A percentile compares a stretch with the other conserved stretches of the same genome.
phyloP scores from a whole-genome alignment of 345 rosid species.

The Sapria himalayana region DNA sequence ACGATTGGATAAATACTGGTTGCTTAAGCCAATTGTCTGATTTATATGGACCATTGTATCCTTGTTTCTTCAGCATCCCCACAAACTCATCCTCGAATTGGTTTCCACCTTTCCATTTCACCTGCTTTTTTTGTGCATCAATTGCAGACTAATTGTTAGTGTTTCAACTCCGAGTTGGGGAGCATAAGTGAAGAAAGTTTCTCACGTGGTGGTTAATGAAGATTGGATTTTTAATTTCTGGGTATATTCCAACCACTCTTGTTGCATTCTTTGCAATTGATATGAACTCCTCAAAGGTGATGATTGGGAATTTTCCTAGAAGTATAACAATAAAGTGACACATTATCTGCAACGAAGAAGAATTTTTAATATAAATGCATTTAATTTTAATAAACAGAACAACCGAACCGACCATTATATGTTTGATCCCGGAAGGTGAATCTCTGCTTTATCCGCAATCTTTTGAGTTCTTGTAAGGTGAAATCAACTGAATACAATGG shows the following conservation, averaged over 20 bases:
- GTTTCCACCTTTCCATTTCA: constrained; percentile 62
- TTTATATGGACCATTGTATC: constrained; percentile 64
- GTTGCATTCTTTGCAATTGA: constrained; percentile 66
- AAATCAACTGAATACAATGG: constrained; percentile 50
- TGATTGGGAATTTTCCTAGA: constrained; percentile 56
- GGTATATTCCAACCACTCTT: constrained; percentile 87
- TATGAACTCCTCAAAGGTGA: constrained; percentile 76
- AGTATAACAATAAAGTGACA: constrained; percentile 2
- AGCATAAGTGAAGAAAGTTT: constrained; percentile 1
- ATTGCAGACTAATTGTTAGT: not conserved
- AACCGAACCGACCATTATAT: constrained; percentile 43
- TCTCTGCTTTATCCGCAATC: constrained; percentile 62
- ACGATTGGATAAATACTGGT: constrained; percentile 81
- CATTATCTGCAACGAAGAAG: not conserved
- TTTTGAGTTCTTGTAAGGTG: constrained; percentile 48
- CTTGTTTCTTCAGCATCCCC: constrained; percentile 51
- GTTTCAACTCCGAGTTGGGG: not conserved
- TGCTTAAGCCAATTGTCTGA: constrained; percentile 65
- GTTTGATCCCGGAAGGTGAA: constrained; percentile 64
- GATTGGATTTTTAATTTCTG: constrained; percentile 87
- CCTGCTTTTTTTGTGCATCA: constrained; percentile 18
- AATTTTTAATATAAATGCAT: not conserved
- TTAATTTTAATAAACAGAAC: not conserved
- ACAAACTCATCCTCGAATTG: constrained; percentile 60
- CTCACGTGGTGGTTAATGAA: constrained; percentile 68